Conservation (phyloP, 176 grass and related monocot species). For the Oryza punctata region DNA sequence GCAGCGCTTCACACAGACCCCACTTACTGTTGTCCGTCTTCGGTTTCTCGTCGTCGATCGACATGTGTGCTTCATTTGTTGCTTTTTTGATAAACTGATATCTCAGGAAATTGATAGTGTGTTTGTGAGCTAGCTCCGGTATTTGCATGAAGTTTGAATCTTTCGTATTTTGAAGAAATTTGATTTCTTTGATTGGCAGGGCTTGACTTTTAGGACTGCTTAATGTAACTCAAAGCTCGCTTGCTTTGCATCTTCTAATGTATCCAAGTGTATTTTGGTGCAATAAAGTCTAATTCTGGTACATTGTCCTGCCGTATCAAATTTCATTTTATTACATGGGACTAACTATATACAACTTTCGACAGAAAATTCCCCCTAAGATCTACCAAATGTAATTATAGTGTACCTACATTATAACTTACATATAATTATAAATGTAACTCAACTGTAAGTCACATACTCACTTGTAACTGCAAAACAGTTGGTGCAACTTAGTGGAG, state of each 20-base stretch:
- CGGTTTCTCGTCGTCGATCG: neutral
- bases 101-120: slow-evolving; percentile 16
- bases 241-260: neutral
- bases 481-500: too few species aligned
- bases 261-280: neutral
- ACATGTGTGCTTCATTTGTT: neutral
- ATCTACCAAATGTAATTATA: too few species aligned
- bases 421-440: too few species aligned
- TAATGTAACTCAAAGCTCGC: slow-evolving; percentile 35
- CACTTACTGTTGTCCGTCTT: neutral
- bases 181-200: neutral
- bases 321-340: neutral
- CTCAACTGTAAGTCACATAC: too few species aligned
- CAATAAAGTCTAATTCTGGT: slow-evolving; percentile 26
- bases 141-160: slow-evolving; percentile 4
- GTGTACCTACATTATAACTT: too few species aligned
- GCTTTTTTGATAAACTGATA: neutral
- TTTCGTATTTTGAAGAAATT: neutral
- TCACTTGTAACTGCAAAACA: too few species aligned
- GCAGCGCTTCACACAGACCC: neutral
- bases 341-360: too few species aligned
- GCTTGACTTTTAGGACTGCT: slow-evolving; percentile 11
- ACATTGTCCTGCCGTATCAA: neutral
- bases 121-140: neutral
- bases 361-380: too few species aligned